Evolutionary conservation across 495 filamentous ascomycete genomes (phyloP).

Genomic region (Annulohypoxylon stygium): DNA sequence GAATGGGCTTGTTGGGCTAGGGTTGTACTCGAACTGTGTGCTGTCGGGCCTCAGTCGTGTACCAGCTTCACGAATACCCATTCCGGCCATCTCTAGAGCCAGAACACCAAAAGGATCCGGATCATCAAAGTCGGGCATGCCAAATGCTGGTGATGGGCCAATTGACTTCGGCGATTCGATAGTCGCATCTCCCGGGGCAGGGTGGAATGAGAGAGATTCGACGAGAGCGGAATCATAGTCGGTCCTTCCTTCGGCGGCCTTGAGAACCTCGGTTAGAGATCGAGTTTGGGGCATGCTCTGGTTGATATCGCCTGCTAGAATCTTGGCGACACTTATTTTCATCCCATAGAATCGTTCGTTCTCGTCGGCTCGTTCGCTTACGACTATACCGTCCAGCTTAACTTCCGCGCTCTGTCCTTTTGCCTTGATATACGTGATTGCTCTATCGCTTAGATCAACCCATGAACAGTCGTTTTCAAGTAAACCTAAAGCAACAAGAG

Average conservation of each 20-base stretch:
- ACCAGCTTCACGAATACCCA: conserved; percentile 89
- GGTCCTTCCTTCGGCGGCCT: conserved; percentile 83
- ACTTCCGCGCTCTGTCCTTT: conserved; percentile 86
- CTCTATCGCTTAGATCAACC: conserved; percentile 69
- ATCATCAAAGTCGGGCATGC: conserved; percentile 80
- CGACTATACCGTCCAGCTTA: conserved; percentile 83
- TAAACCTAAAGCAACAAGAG: conserved; percentile 79
- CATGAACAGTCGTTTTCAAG: conserved; percentile 80
- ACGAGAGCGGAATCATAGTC: conserved; percentile 74
- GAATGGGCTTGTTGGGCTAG: conserved; percentile 81
- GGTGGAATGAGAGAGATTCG: conserved; percentile 63
- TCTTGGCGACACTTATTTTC: conserved; percentile 79
- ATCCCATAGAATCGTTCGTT: conserved; percentile 89
- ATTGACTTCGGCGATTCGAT: conserved; percentile 63
- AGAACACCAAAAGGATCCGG: conserved; percentile 92
- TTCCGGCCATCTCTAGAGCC: conserved; percentile 83
- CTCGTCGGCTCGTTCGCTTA: conserved; percentile 88
- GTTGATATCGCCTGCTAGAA: conserved; percentile 81
- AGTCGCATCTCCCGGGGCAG: conserved; percentile 80
- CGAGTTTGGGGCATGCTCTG: conserved; percentile 74
- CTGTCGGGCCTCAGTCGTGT: conserved; percentile 74
- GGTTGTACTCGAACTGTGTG: conserved; percentile 84
- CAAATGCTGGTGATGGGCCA: conserved; percentile 67
- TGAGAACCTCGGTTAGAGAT: conserved; percentile 81
- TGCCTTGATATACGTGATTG: conserved; percentile 91